Base-by-base conservation (phyloP, 2,329 filamentous ascomycete species). In the Hymenoscyphus repandus region DNA sequence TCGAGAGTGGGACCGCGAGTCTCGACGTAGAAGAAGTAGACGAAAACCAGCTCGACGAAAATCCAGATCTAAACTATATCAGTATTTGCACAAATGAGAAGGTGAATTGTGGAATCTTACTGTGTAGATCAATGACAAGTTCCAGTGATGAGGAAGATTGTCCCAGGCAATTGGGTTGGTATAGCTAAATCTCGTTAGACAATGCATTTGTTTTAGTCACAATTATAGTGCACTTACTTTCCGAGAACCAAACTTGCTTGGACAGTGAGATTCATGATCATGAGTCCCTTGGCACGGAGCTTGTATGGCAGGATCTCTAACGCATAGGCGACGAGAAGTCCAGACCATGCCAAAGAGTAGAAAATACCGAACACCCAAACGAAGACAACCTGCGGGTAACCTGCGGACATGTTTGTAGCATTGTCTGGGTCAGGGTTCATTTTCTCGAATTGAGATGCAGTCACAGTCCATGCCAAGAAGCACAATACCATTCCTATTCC, bases 1-100 rank as follows among this genome's bases (percentile, higher is more conserved):
- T 88, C 85, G 1, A 88, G 79, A 1, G 83, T 87, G 0, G 82
- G 81, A 3, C 84, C 83, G 61, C 80, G 82, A 15, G 85, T 88
- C 70, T 89, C 85, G 50, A 85, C 76, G 64, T 83, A 85, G 66
- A 85, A 77, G 71, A 82, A 81, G 68, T 76, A 83, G 33, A 85
- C 80, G 58, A 85, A 83, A 42, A 78, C 54, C 41, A 84, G 69
- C 66, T 85, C 79, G 61, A 75, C 66, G 42, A 76, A 70, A 63
- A 84, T 77, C 81, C 81, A 85, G 49, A 80, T 65, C 58, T 27
- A 27, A 27, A 27, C 4, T 27, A 4, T 7, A 7, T 27, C 22
- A 27, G 22, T 27, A 27, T 4, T 27, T 27, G 22, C 22, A 27
- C 7, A 4, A 7, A 4, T 27, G 22, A 27, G 7, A 27, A 27